These are phyloP conservation scores for Umbelopsis ramanniana DNA, from an alignment of 192 early-diverging fungal genomes.

Conservation along the genomic window DNA sequence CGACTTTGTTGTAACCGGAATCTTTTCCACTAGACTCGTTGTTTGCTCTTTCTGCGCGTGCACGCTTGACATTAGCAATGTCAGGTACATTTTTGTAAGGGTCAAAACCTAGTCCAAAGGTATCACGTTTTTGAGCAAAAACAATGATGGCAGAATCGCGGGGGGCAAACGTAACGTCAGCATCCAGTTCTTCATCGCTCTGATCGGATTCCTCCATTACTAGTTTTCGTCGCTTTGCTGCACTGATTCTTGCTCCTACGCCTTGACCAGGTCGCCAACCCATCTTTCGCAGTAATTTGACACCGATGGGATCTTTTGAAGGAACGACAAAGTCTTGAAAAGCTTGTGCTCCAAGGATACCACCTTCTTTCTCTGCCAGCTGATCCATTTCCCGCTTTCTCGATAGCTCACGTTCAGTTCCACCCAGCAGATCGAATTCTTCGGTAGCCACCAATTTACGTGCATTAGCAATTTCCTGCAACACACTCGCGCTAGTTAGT, in stretches of 20 bases:
- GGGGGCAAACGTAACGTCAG: slow-evolving; percentile 65
- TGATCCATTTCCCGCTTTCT: slow-evolving; percentile 48
- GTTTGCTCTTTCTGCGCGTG: slow-evolving; percentile 34
- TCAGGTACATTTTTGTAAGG: slow-evolving; percentile 69
- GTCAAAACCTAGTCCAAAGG: slow-evolving; percentile 73
- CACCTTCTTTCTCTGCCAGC: slow-evolving; percentile 49
- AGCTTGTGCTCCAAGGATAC: slow-evolving; percentile 26
- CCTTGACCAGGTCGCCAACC: slow-evolving; percentile 90
- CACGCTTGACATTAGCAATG: slow-evolving; percentile 42
- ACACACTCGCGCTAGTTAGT: neutral
- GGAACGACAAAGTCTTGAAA: slow-evolving; percentile 52
- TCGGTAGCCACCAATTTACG: slow-evolving; percentile 62
- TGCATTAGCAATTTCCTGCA: slow-evolving; percentile 51
- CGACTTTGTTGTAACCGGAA: slow-evolving; percentile 28
- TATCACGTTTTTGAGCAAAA: slow-evolving; percentile 58
- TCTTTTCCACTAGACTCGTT: neutral
- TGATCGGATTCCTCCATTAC: slow-evolving; percentile 28
- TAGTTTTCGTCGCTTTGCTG: slow-evolving; percentile 34
- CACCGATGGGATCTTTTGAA: slow-evolving; percentile 61
- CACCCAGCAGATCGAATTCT: slow-evolving; percentile 71
- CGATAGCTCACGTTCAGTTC: slow-evolving; percentile 63
- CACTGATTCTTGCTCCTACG: slow-evolving; percentile 71
- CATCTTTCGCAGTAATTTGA: slow-evolving; percentile 74
- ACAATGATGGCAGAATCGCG: slow-evolving; percentile 57
- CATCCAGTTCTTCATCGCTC: slow-evolving; percentile 57